These are phyloP conservation scores for Larix sibirica DNA, from an alignment of 83 land plant species.

Conservation along the genomic window DNA sequence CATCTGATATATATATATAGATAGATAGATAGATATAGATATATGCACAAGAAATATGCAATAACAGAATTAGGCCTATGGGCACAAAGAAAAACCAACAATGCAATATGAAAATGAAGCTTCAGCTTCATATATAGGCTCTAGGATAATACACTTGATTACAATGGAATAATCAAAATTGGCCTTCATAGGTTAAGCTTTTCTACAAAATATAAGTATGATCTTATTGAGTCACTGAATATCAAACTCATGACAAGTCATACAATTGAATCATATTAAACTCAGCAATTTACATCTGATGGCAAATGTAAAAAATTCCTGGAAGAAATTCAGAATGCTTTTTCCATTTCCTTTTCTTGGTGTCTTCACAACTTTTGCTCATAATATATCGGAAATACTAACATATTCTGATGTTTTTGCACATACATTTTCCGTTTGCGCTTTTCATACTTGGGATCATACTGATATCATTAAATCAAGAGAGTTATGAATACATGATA, in stretches of 20 bases:
- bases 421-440: background rate
- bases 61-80: background rate
- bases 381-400: background rate
- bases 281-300: too few species aligned
- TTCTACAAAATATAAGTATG: background rate
- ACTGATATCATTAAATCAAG: background rate
- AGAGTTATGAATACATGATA: background rate
- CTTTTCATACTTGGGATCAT: background rate
- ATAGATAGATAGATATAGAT: too few species aligned
- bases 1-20: too few species aligned
- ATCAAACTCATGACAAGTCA: background rate
- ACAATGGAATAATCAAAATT: background rate
- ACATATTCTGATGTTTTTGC: background rate
- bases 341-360: background rate
- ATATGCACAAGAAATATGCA: background rate
- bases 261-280: background rate
- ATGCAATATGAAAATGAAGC: background rate
- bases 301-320: background rate
- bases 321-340: background rate
- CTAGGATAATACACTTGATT: background rate
- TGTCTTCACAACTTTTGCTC: background rate
- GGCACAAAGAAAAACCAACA: too few species aligned
- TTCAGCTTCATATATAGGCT: background rate
- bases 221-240: background rate
- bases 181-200: background rate